Evolutionary conservation across 352 stramenopile species (phyloP).

Genomic region (Phytophthora multivora): DNA sequence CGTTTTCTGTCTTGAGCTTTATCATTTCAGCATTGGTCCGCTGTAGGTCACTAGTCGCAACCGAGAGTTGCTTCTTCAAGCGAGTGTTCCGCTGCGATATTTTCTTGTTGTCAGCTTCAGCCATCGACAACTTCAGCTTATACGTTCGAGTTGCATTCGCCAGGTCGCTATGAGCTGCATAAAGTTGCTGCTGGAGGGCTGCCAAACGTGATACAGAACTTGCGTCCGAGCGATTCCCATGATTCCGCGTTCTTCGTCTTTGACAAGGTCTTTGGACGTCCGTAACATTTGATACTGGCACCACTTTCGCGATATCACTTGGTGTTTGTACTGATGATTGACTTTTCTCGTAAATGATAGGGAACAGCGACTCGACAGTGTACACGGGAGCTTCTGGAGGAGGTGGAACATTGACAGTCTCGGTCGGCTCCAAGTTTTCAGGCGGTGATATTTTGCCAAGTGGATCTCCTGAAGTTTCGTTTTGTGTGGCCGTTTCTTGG

Average conservation of each 20-base stretch:
- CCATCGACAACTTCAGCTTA: constrained; percentile 41
- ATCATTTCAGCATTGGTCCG: constrained; percentile 43
- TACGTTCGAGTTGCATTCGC: constrained; percentile 24
- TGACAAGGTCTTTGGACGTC: background rate
- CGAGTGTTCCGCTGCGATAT: constrained; percentile 46
- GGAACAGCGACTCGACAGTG: constrained; percentile 46
- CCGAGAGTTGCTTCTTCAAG: constrained; percentile 41
- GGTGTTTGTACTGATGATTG: background rate
- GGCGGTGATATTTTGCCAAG: background rate
- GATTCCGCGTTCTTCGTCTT: constrained; percentile 9
- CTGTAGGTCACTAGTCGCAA: constrained; percentile 38
- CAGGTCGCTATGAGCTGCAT: constrained; percentile 17
- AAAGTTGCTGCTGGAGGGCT: constrained; percentile 20
- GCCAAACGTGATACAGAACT: constrained; percentile 6
- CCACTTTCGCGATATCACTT: background rate
- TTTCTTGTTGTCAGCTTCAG: constrained; percentile 46
- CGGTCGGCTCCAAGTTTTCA: constrained; percentile 3
- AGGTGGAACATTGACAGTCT: background rate
- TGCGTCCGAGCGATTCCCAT: background rate
- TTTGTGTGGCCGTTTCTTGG: background rate
- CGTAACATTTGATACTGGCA: background rate
- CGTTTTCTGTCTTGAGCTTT: constrained; percentile 54
- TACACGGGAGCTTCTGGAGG: constrained; percentile 19
- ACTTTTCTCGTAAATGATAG: constrained; percentile 42
- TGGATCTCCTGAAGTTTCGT: background rate